Conservation (phyloP, 2,329 filamentous ascomycete species). For the Acephala macrosclerotiorum region DNA sequence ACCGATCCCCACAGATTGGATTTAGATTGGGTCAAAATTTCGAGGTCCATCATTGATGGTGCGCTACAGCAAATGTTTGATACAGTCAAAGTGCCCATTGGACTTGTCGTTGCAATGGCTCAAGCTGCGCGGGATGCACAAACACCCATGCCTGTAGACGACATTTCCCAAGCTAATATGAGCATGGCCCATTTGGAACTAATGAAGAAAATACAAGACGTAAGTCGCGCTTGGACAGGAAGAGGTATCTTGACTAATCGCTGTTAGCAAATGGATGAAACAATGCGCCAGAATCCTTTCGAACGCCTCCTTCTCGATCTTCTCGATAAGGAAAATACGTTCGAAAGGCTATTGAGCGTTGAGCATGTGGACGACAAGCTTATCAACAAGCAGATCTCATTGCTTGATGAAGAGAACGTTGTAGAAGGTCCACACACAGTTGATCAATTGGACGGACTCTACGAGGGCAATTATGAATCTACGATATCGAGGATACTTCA, state of each 20-base stretch:
- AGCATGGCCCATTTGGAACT: background rate
- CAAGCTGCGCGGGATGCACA: slow-evolving; percentile 17
- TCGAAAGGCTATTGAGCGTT: slow-evolving; percentile 15
- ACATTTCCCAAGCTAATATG: background rate
- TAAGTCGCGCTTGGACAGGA: background rate
- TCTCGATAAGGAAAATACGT: slow-evolving; percentile 13
- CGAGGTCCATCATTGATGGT: slow-evolving; percentile 8
- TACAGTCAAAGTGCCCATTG: background rate
- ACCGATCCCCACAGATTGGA: background rate
- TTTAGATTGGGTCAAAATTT: background rate
- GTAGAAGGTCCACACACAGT: background rate
- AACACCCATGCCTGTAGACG: background rate
- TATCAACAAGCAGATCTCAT: slow-evolving; percentile 28
- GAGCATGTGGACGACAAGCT: slow-evolving; percentile 26
- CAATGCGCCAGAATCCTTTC: background rate
- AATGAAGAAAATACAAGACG: background rate
- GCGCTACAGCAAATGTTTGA: background rate
- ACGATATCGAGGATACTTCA: background rate
- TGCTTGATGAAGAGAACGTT: slow-evolving; percentile 17
- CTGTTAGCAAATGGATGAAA: background rate
- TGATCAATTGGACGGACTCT: background rate
- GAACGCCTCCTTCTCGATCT: slow-evolving; percentile 15
- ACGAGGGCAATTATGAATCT: background rate
- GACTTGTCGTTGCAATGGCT: background rate
- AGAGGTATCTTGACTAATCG: background rate